Evolutionary conservation across 2,329 filamentous ascomycete species (phyloP).

Genomic region (Cladosporium sp.): DNA sequence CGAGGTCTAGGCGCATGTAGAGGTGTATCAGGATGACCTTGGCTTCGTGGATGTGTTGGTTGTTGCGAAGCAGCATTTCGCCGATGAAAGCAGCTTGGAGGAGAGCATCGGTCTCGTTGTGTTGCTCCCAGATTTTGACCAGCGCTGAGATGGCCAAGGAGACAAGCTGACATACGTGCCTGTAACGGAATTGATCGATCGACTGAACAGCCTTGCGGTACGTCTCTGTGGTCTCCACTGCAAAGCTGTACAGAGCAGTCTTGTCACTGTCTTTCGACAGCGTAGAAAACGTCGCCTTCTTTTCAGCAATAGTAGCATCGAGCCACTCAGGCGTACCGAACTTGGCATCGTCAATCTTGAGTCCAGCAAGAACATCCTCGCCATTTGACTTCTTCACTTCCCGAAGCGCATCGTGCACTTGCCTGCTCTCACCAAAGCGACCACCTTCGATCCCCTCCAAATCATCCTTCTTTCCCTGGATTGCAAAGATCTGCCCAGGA

Average conservation of each 20-base stretch:
- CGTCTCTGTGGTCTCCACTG: conserved; percentile 1
- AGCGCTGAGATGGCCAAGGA: conserved; percentile 37
- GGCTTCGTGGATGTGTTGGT: conserved; percentile 35
- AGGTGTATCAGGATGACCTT: conserved; percentile 37
- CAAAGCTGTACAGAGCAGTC: conserved; percentile 10
- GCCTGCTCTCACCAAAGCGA: conserved; percentile 32
- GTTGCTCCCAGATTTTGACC: conserved; percentile 29
- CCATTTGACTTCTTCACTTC: conserved; percentile 19
- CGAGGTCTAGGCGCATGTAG: conserved; percentile 37
- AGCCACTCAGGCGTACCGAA: conserved; percentile 16
- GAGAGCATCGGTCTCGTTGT: conserved; percentile 25
- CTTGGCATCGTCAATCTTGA: conserved; percentile 5
- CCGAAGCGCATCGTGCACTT: conserved; percentile 31
- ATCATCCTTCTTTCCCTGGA: conserved; percentile 30
- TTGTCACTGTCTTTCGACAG: conserved; percentile 7
- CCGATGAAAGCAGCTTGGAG: conserved; percentile 34
- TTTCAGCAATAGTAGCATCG: conserved; percentile 14
- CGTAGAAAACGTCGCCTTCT: not conserved
- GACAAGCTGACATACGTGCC: conserved; percentile 18
- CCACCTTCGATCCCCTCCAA: conserved; percentile 27
- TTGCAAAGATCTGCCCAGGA: conserved; percentile 35
- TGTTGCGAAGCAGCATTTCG: conserved; percentile 30
- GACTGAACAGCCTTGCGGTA: conserved; percentile 14
- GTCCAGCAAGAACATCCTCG: not conserved
- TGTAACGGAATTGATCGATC: conserved; percentile 18